Base-by-base conservation (phyloP, 2,329 filamentous ascomycete species). In the Colletotrichum sp. region DNA sequence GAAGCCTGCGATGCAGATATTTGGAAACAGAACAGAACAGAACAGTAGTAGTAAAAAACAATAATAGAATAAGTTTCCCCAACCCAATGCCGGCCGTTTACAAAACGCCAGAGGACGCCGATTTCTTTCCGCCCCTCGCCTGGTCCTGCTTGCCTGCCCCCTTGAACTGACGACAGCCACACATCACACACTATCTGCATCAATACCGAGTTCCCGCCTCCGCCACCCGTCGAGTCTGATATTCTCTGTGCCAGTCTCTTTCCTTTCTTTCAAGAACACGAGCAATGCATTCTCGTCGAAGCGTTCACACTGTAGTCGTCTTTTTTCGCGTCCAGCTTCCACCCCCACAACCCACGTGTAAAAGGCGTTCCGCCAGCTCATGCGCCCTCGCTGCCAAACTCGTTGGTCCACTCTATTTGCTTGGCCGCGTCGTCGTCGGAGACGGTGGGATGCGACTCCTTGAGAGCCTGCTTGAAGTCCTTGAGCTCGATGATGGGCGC, bases 401-500 rank as follows among this genome's bases (percentile, higher is more conserved):
- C 96, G 81, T 94, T 91, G 12, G 97, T 99, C 97, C 97, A 99
- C 60, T 98, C 96, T 63, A 94, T 90, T 84, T 96, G 98, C 81
- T 92, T 91, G 79, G 92, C 90, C 62, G 99, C 90, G 83, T 99
- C 98, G 67, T 96, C 95, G 67, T 91, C 90, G 68, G 95, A 97
- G 69, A 99, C 97, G 0, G 97, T 99, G 26, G 97, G 97, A 82
- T 97, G 89, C 67, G 95, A 95, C 63, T 93, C 92, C 82, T 95
- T 96, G 81, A 99, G 94, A 2, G 97, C 96, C 84, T 96, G 95
- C 83, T 98, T 90, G 82, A 99, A 99, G 84, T 99, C 97, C 84
- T 98, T 98, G 73, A 98, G 90, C 78, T 93, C 90, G 26, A 99
- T 92, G 1, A 95, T 91, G 1, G 97, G 98, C 81, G 98, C 96